Conservation (phyloP, 306 rosid genomes). For the Cajanus cajan region DNA sequence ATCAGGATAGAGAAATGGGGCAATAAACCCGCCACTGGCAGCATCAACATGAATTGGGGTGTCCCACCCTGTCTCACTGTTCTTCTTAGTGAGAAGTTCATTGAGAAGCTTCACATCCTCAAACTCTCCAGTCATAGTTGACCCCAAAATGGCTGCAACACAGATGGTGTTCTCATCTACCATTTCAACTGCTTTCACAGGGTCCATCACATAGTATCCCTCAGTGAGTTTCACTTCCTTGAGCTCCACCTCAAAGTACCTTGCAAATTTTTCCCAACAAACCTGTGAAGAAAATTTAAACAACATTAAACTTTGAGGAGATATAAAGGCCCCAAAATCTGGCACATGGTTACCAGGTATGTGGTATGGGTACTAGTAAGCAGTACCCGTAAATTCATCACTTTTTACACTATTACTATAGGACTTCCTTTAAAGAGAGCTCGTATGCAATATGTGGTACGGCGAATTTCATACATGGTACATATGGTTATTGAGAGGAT, state of each 20-base stretch:
- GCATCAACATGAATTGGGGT: constrained; percentile 82
- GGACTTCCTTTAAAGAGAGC: too few species aligned
- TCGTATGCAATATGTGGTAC: too few species aligned
- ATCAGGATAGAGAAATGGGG: constrained; percentile 77
- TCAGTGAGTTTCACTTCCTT: constrained; percentile 87
- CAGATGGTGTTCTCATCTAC: constrained; percentile 97
- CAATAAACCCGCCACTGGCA: constrained; percentile 88
- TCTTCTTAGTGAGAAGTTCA: constrained; percentile 66
- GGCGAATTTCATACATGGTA: too few species aligned
- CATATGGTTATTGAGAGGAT: too few species aligned
- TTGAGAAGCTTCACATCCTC: constrained; percentile 85
- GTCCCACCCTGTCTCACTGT: constrained; percentile 71
- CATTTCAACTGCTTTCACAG: constrained; percentile 77
- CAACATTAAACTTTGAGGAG: neutral
- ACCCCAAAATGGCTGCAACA: constrained; percentile 92
- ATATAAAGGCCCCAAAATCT: neutral
- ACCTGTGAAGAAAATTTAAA: constrained; percentile 49
- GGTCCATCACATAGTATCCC: constrained; percentile 88
- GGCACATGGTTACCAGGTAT: neutral
- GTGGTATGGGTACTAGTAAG: too few species aligned
- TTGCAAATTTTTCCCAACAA: constrained; percentile 95
- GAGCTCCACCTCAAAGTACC: constrained; percentile 95
- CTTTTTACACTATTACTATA: too few species aligned
- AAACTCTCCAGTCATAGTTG: constrained; percentile 87
- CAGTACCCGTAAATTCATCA: too few species aligned